Evolutionary conservation across 2,329 filamentous ascomycete genomes (phyloP).

Genomic region (Microascus cirrosus): DNA sequence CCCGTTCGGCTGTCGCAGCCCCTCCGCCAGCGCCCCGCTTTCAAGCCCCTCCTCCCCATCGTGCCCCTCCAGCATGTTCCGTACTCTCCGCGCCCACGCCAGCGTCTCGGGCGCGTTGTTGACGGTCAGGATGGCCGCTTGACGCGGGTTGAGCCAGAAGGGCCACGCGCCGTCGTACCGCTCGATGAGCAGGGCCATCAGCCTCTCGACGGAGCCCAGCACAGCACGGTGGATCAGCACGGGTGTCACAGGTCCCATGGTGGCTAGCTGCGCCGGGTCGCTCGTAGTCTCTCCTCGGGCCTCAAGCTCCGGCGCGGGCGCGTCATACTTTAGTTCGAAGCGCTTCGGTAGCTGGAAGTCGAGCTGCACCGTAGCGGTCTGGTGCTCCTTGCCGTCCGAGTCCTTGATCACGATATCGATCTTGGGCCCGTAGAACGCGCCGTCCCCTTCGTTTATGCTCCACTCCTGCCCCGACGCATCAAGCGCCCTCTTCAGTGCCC

Average conservation of each 20-base stretch:
- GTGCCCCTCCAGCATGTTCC: constrained; percentile 33
- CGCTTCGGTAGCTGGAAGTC: constrained; percentile 82
- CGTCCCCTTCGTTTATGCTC: constrained; percentile 69
- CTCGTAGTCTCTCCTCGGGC: constrained; percentile 36
- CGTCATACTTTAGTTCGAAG: constrained; percentile 66
- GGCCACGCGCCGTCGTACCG: constrained; percentile 72
- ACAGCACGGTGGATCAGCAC: constrained; percentile 81
- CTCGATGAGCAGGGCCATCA: constrained; percentile 78
- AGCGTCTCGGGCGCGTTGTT: constrained; percentile 48
- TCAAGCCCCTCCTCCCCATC: constrained; percentile 9
- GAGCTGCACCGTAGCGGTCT: constrained; percentile 80
- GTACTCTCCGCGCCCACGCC: constrained; percentile 32
- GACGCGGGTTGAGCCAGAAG: constrained; percentile 78
- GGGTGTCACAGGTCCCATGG: constrained; percentile 51
- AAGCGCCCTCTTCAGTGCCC: constrained; percentile 24
- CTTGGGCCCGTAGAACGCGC: constrained; percentile 86
- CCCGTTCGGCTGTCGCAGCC: constrained; percentile 42
- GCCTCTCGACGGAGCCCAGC: constrained; percentile 71
- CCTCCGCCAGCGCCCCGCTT: constrained; percentile 16
- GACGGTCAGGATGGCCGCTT: constrained; percentile 63
- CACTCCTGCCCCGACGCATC: constrained; percentile 63
- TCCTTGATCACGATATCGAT: constrained; percentile 79
- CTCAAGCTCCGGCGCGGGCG: constrained; percentile 54
- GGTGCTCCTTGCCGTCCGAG: constrained; percentile 74
- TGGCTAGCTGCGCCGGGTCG: constrained; percentile 32